Base-by-base conservation (phyloP, 805 yeast genomes). In the Lipomyces mesembrius region DNA sequence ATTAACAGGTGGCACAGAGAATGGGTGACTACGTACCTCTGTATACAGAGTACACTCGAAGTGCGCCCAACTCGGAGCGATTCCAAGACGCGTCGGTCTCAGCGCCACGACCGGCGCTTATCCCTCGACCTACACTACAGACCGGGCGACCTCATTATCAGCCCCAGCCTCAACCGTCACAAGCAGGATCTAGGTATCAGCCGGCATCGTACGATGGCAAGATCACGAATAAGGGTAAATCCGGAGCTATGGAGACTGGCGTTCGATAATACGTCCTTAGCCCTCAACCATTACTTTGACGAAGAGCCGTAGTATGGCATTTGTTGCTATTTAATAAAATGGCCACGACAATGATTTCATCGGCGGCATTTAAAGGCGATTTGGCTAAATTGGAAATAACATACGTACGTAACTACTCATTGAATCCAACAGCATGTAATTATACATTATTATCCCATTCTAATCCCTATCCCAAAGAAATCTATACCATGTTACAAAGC, bases 231-330 rank as follows among this genome's bases (percentile, higher is more conserved):
- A 60, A 55, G 53, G 57, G 46, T 32, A 53, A 61, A 32, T 57
- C 64, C 7, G 67, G 67, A 22, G 60, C 39, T 14, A 35, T 64
- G 39, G 67, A 64, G 54, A 51, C 52, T 46, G 67, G 67, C 56
- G 57, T 61, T 39, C 62, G 60, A 27, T 64, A 32, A 32, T n/a
- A 43, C n/a, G 7, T n/a, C 20, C 11, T 35, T 35, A 11, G 39
- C 39, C 17, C 32, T 29, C 7, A 5, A 29, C 32, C 7, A 29
- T 29, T 29, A 29, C 5, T 27, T 29, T 29, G 32, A 29, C 32
- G 7, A 29, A 29, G 32, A 29, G 32, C 7, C 32, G 32, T 29
- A 29, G 7, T 29, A 29, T 29, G 32, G 32, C 32, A 29, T 4
- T 5, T 29, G 32, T 29, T 29, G 32, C 32, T 7, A 29, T 5